A percentile compares a stretch with the other conserved stretches of the same genome.
Evolutionary conservation across 164 flowering plant species (phyloP).

Genomic region (Santalum album): DNA sequence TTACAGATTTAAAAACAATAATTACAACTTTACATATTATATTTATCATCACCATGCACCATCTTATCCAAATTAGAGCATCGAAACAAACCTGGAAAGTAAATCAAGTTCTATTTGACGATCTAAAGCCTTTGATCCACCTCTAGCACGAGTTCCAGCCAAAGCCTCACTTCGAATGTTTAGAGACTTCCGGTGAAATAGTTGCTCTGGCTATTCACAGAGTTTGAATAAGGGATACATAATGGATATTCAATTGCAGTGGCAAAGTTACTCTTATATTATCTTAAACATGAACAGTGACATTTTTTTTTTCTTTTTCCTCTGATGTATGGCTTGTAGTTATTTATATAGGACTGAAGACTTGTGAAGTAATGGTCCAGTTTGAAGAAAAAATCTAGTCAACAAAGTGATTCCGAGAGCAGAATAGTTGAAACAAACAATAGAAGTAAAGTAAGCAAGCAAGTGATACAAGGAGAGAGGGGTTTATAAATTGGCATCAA

Average conservation of each 20-base stretch:
- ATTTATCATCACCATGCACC: neutral
- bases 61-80: neutral
- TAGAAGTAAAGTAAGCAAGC: too few species aligned
- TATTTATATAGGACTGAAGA: too few species aligned
- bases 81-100: slow-evolving; percentile 49
- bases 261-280: too few species aligned
- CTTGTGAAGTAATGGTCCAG: too few species aligned
- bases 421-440: too few species aligned
- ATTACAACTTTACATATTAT: neutral
- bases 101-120: slow-evolving; percentile 68
- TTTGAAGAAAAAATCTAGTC: too few species aligned
- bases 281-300: too few species aligned
- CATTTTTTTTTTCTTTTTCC: too few species aligned
- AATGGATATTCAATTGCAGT: slow-evolving; percentile 1
- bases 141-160: slow-evolving; percentile 92
- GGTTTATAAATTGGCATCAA: too few species aligned
- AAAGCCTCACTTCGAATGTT: slow-evolving; percentile 77
- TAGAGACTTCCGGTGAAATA: slow-evolving; percentile 64
- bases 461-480: too few species aligned
- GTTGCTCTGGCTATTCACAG: slow-evolving; percentile 84
- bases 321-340: too few species aligned
- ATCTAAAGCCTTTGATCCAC: slow-evolving; percentile 52
- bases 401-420: too few species aligned
- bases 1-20: neutral
- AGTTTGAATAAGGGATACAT: slow-evolving; percentile 17